Evolutionary conservation across 306 rosid species (phyloP), one percentile per base, ranked within the genome.

Genomic region (Oxytropis ochrocephala): DNA sequence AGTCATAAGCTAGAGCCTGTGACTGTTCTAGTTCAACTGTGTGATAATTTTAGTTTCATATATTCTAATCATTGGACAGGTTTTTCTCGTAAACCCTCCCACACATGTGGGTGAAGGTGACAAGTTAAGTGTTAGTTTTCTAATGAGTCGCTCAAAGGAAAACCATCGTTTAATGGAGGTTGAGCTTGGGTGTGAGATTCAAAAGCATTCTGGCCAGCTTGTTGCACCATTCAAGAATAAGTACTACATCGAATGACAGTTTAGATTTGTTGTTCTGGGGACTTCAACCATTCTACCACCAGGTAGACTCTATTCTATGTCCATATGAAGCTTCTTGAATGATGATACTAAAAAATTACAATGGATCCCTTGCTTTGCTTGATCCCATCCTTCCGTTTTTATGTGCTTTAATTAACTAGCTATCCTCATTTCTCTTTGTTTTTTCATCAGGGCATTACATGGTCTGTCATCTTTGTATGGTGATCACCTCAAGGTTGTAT

Each of bases 161-260:
- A 95, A 95, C 83, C 97, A 95, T 81, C 89, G 99, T 35, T 74
- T 95, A 38, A 87, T 95, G 99, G 97, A 95, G 82, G 91, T 83
- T 81, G 99, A 95, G 61, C 86, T 95, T 66, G 82, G 81, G 50
- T 87, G 87, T 82, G 97, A 84, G 65, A 71, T 89, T 74, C 81
- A 43, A 81, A 88, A 85, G 70, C 24, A 49, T 16, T 73, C 95
- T 50, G 92, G 91, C 73, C 78, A 84, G 67, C 79, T 47, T 44
- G 83, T 85, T 69, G 86, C 82, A 0, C 79, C 79, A 57, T 82
- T 84, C 74, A 85, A 70, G 49, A 85, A 81, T 27, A 91, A 88
- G 86, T 95, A 79, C 78, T 91, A 70, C 84, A 83, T 95, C 12
- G 99, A 95, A 82, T 95, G 86, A 91, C 81, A 55, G 57, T 47